Base-by-base conservation (phyloP, 768 basidiomycete species). In the Artomyces pyxidatus region DNA sequence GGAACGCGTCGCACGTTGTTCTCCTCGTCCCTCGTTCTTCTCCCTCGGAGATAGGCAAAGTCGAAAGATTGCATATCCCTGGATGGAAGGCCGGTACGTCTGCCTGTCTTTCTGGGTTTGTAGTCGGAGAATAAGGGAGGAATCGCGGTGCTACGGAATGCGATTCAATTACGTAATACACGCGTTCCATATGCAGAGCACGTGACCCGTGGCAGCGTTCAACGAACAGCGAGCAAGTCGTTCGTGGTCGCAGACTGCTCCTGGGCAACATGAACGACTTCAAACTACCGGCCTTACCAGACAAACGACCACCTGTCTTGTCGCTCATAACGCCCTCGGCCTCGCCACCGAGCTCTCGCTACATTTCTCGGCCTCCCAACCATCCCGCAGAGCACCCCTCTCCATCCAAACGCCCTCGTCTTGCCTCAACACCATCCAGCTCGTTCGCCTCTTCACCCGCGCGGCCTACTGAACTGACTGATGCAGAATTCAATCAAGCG, bases 261-360 rank as follows among this genome's bases (percentile, higher is more conserved):
- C 30, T 32, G 9, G 30, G 9, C 30, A 32, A 8, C 30, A 32
- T 32, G 30, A 16, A 32, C 30, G 16, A 16, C 30, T 8, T 32
- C 30, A 32, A 32, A 16, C 9, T 16, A 32, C 9, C 30, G 30
- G 4, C 45, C 27, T 39, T 16, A 17, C 12, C 25, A 5, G 42
- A 46, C 39, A 56, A 50, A 42, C 42, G 38, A 17, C 49, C 52
- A 0, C 51, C 58, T 37, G 50, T 50, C 2, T 42, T 55, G 19
- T 45, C 70, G 6, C 64, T 77, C 4, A 71, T 76, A 30, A 74
- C 77, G 1, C 77, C 78, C 23, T 78, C 78, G 21, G 71, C 72
- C 2, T 80, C 80, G 0, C 77, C 77, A 4, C 76, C 75, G 30
- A 65, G 65, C 21, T 61, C 62, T 22, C 58, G 61, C 12, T 48